Base-by-base conservation (phyloP, 2,329 filamentous ascomycete genomes). In the Fusarium buxicola region DNA sequence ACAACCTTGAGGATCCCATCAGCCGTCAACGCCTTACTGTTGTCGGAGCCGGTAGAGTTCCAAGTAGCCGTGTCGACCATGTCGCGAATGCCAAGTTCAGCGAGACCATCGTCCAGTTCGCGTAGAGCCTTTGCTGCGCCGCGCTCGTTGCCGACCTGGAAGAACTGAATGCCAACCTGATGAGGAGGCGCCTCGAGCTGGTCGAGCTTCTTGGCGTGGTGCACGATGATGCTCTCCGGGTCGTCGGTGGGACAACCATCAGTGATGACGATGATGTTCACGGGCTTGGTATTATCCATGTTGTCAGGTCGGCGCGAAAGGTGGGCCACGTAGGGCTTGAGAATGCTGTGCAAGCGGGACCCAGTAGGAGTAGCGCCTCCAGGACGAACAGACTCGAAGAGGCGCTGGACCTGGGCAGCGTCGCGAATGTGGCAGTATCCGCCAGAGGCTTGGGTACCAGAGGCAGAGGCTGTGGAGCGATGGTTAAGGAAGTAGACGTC, bases 161-260 rank as follows among this genome's bases (percentile, higher is more conserved):
- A 96, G 80, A 98, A 98, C 75, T 98, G 94, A 54, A 98, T 87
- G 30, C 94, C 94, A 8, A 97, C 81, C 78, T 98, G 95, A 81
- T 91, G 91, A 1, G 88, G 83, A 5, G 89, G 87, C 0, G 92
- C 92, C 8, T 88, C 83, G 8, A 90, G 74, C 47, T 76, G 76
- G 70, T 95, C 90, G 28, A 98, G 84, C 71, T 86, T 88, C 74
- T 83, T 83, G 1, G 93, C 94, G 1, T 86, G 81, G 4, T 77
- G 75, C 35, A 92, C 80, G 43, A 98, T 87, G 24, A 88, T 82
- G 8, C 81, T 82, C 74, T 94, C 90, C 0, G 90, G 87, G 64
- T 96, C 92, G 73, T 97, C 93, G 1, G 83, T 88, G 1, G 95
- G 88, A 35, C 82, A 86, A 6, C 95, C 95, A 73, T 98, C 94